phyloP scores from a whole-genome alignment of 192 early-diverging fungal genomes.

The Coemansia sp. region DNA sequence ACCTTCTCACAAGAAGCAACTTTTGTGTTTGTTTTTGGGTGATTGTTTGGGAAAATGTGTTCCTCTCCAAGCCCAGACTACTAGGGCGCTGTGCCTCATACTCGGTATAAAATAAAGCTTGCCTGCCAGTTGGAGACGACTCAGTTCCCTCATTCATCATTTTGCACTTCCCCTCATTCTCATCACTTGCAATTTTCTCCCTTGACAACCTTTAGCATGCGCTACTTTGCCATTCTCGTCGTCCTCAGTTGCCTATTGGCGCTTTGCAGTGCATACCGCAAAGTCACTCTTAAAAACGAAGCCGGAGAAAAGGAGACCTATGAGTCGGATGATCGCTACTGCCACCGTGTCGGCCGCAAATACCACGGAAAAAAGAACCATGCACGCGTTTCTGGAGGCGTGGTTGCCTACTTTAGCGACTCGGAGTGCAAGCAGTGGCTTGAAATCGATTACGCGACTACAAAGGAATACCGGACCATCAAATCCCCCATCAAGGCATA shows the following conservation, averaged over 20 bases:
- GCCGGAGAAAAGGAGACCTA: not conserved
- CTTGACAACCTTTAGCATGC: not conserved
- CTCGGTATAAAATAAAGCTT: no score
- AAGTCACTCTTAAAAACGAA: not conserved
- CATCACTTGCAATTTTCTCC: not conserved
- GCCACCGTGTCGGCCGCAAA: not conserved
- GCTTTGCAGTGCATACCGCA: not conserved
- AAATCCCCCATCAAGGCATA: not conserved
- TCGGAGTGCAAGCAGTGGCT: not conserved
- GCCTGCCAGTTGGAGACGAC: not conserved
- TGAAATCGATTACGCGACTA: not conserved
- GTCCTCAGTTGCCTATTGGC: not conserved
- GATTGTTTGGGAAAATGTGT: no score
- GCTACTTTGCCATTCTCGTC: not conserved
- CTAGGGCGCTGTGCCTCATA: no score
- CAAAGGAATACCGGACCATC: not conserved
- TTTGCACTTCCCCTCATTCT: not conserved
- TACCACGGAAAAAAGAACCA: not conserved
- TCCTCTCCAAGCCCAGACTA: no score
- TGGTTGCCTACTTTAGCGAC: not conserved
- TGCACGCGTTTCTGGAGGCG: not conserved
- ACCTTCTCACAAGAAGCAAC: no score
- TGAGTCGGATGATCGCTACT: not conserved
- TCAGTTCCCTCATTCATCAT: no score
- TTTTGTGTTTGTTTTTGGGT: no score